Evolutionary conservation across 192 early-diverging fungal genomes (phyloP).

Genomic region (Mortierella claussenii): DNA sequence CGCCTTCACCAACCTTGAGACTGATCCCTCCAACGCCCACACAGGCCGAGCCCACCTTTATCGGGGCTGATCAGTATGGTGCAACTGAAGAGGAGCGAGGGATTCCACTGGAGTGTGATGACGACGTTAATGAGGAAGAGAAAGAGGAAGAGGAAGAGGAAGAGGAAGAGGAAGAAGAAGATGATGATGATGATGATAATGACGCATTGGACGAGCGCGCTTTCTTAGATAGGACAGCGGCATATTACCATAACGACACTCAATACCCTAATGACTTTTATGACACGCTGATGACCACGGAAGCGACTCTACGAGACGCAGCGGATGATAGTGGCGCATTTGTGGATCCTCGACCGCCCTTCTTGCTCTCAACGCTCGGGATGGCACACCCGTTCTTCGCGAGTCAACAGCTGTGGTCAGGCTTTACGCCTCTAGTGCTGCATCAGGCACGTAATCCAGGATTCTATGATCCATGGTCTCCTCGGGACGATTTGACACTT

Average conservation of each 20-base stretch:
- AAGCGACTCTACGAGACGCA: background rate
- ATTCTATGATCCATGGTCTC: slow-evolving; percentile 79
- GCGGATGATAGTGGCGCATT: slow-evolving; percentile 2
- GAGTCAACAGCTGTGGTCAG: slow-evolving; percentile 47
- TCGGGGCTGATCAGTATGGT: background rate
- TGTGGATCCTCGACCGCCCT: slow-evolving; percentile 43
- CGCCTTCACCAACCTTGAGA: slow-evolving; percentile 38
- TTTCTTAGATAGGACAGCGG: background rate
- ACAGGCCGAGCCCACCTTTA: background rate
- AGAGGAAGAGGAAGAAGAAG: background rate
- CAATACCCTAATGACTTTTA: slow-evolving; percentile 21
- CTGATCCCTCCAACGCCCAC: slow-evolving; percentile 50
- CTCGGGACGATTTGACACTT: slow-evolving; percentile 70
- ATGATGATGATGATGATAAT: slow-evolving; percentile 5
- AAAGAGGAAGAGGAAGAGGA: slow-evolving; percentile 13
- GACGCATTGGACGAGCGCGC: too few relatives aligned
- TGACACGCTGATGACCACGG: slow-evolving; percentile 23
- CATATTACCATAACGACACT: slow-evolving; percentile 19
- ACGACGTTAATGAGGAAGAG: background rate
- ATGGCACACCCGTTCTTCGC: slow-evolving; percentile 13
- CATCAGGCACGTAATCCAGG: slow-evolving; percentile 73
- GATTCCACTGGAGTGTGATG: slow-evolving; percentile 11
- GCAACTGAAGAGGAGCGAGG: slow-evolving; percentile 8
- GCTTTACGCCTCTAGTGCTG: slow-evolving; percentile 57
- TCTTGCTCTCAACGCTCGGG: slow-evolving; percentile 22